Conservation (phyloP, 495 filamentous ascomycete species). For the Neurospora sp. region DNA sequence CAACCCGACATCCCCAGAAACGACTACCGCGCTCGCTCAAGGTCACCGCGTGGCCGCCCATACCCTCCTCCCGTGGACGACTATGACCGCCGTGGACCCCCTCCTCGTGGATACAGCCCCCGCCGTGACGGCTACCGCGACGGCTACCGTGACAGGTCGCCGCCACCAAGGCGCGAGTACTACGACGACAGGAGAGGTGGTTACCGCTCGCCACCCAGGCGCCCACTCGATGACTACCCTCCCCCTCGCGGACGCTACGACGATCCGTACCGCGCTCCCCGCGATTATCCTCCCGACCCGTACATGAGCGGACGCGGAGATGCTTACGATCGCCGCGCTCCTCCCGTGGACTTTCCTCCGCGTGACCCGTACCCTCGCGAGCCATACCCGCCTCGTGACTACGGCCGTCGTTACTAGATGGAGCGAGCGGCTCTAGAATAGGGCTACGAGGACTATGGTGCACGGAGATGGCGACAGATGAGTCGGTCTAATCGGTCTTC, state of each 20-base stretch:
- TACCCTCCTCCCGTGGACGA: constrained; percentile 56
- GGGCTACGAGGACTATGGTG: not conserved
- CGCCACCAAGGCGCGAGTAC: constrained; percentile 58
- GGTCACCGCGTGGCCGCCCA: constrained; percentile 49
- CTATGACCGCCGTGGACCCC: constrained; percentile 68
- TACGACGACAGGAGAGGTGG: constrained; percentile 66
- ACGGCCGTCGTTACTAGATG: constrained; percentile 36
- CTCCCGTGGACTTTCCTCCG: constrained; percentile 41
- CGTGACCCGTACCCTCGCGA: constrained; percentile 43
- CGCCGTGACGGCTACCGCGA: constrained; percentile 48
- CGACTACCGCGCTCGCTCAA: constrained; percentile 66
- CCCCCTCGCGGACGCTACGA: constrained; percentile 51
- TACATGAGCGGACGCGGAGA: constrained; percentile 50
- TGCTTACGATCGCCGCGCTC: constrained; percentile 50
- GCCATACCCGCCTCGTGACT: constrained; percentile 35
- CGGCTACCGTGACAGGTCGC: constrained; percentile 79
- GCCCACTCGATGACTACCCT: constrained; percentile 68
- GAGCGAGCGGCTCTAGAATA: not conserved
- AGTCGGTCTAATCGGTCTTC: not conserved
- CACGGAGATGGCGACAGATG: not conserved
- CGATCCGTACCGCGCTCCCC: constrained; percentile 45
- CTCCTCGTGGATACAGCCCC: constrained; percentile 66
- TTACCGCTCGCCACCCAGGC: constrained; percentile 66
- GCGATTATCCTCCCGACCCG: constrained; percentile 54
- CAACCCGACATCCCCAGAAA: constrained; percentile 56